Base-by-base conservation (phyloP, 23 red algal genomes). In the Gracilaria gracilis region DNA sequence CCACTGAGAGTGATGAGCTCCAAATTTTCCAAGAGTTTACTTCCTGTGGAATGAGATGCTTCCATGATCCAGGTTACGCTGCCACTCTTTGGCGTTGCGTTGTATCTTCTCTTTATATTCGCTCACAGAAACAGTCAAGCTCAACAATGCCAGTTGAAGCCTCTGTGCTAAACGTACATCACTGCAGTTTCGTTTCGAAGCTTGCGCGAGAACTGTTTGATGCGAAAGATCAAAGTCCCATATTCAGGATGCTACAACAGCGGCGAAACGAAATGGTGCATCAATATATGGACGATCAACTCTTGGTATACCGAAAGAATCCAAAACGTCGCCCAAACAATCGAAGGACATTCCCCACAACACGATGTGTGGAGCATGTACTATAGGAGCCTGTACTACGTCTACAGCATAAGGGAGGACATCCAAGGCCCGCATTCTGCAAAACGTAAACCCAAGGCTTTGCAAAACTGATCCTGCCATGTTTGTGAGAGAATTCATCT, bases 281-380 rank as follows among this genome's bases (percentile, higher is more conserved):
- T 49, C 31, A 9, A 77, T n/a, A 31, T 77, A 23, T 31, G 72
- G 72, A 11, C 87, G 74, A 90, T 90, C 87, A 28, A 80, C 73
- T 50, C 87, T 70, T 53, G 65, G 71, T 33, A 71, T 62, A 31
- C 87, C 87, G 11, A 90, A 81, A 7, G 71, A 59, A 20, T 80
- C 34, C 37, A 90, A 49, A 28, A 90, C 55, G 24, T 90, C 87
- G 12, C 87, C 87, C 9, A 90, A 59, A n/a, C 87, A 90, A 35
- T 53, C 76, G 11, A 90, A 58, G 7, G 87, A 58, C 46, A 90
- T 51, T 17, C 87, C 87, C 87, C 87, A 90, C 51, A 90, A 81
- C 12, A 90, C 39, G 8, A 61, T 14, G 51, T 67, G 25, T 49
- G 54, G 71, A 57, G 64, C 74, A 48, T 24, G 3, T 16, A 50